These are phyloP conservation scores for Pulveroboletus ravenelii DNA, from an alignment of 768 basidiomycete genomes.

Conservation along the genomic window DNA sequence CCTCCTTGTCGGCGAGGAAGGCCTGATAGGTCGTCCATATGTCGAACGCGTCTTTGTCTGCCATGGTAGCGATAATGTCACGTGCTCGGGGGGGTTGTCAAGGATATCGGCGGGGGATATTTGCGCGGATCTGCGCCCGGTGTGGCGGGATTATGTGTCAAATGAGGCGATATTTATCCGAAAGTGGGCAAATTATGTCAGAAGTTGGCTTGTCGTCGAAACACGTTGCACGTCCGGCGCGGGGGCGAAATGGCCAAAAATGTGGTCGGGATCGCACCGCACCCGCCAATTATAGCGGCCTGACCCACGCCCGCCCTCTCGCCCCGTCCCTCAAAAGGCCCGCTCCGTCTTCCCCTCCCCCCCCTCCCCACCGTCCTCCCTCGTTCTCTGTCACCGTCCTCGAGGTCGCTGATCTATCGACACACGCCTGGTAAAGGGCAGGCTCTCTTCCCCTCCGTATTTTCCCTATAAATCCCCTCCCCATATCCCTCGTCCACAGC, in stretches of 20 bases:
- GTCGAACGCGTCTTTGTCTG: conserved; percentile 34
- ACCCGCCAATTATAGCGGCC: conserved; percentile 47
- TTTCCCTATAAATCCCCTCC: conserved; percentile 25
- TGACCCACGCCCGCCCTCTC: conserved; percentile 37
- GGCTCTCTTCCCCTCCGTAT: conserved; percentile 7
- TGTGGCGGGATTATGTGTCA: conserved; percentile 7
- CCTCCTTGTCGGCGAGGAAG: conserved; percentile 63
- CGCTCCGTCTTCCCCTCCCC: conserved; percentile 27
- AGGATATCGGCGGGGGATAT: conserved; percentile 13
- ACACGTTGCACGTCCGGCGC: conserved; percentile 73
- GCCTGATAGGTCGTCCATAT: conserved; percentile 51
- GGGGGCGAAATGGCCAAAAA: conserved; percentile 52
- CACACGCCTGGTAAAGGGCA: conserved; percentile 33
- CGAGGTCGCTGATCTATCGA: conserved; percentile 21
- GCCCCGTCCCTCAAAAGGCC: conserved; percentile 38
- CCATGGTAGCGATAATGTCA: not conserved
- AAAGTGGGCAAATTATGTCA: conserved; percentile 19
- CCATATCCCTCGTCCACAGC: not conserved
- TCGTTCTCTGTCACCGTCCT: conserved; percentile 23
- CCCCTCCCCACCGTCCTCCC: conserved; percentile 24
- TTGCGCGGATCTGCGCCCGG: conserved; percentile 19
- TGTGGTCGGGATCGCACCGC: conserved; percentile 51
- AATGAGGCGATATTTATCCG: conserved; percentile 15
- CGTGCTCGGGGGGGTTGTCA: conserved; percentile 22
- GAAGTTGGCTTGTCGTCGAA: conserved; percentile 50